phyloP scores from a whole-genome alignment of 352 stramenopile genomes.

The Pythium folliculosum region DNA sequence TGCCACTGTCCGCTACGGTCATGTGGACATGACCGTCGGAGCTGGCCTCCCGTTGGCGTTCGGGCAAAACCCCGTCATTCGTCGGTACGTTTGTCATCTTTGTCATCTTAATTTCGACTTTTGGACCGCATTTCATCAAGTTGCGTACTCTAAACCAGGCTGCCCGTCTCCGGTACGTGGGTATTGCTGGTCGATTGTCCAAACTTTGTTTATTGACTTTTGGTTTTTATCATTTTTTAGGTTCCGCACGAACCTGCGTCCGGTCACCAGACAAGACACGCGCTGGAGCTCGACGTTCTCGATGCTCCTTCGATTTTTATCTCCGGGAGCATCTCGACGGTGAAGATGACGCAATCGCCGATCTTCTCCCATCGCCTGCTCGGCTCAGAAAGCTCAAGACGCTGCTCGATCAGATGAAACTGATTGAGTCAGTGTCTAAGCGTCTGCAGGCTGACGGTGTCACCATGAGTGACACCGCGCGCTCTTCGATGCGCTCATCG shows the following conservation, averaged over 20 bases:
- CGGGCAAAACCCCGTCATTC: too few relatives aligned
- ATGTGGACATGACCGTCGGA: too few relatives aligned
- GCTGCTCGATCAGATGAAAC: slow-evolving; percentile 5
- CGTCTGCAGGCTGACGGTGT: not conserved
- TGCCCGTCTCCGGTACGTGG: not conserved
- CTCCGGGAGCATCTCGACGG: slow-evolving; percentile 7
- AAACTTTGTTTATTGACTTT: too few relatives aligned
- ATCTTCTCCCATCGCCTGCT: not conserved
- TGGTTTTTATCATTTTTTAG: slow-evolving; percentile 11
- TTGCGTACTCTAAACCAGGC: slow-evolving; percentile 6
- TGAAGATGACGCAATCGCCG: slow-evolving; percentile 14
- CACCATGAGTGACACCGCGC: slow-evolving; percentile 2
- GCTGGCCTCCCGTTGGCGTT: too few relatives aligned
- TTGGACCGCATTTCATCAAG: too few relatives aligned
- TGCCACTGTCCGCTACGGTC: too few relatives aligned
- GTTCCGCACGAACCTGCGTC: not conserved
- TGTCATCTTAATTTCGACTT: too few relatives aligned
- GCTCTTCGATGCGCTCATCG: slow-evolving; percentile 18
- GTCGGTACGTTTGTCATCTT: too few relatives aligned
- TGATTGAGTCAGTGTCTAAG: slow-evolving; percentile 21
- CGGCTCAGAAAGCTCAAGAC: not conserved
- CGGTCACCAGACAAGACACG: slow-evolving; percentile 22
- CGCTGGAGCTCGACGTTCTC: slow-evolving; percentile 18
- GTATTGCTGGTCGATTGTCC: too few relatives aligned
- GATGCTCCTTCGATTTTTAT: slow-evolving; percentile 14